Percentiles rank a stretch among this genome's conserved stretches.
These are phyloP conservation scores for Cerioporus squamosus DNA, from an alignment of 1,284 basidiomycete species.

Conservation along the genomic window DNA sequence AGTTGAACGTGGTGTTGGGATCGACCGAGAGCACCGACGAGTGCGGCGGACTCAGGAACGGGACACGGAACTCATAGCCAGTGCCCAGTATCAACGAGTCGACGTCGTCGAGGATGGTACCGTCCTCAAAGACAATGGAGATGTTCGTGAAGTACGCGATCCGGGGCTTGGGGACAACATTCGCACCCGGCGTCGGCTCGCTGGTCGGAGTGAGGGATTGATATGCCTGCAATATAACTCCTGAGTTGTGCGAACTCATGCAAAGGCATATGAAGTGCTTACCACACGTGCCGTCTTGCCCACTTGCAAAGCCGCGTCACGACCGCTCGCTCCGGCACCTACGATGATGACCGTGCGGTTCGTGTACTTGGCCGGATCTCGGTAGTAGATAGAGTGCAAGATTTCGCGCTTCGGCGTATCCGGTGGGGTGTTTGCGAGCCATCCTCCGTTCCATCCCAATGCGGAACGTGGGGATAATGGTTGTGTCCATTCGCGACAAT, in stretches of 20 bases:
- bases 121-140: constrained; percentile 52
- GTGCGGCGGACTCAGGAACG: constrained; percentile 49
- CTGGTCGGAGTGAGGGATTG: constrained; percentile 40
- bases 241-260: background rate
- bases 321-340: constrained; percentile 54
- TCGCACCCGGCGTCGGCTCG: constrained; percentile 32
- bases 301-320: constrained; percentile 51
- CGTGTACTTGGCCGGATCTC: constrained; percentile 47
- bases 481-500: constrained; percentile 59
- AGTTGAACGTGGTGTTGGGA: constrained; percentile 26
- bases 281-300: constrained; percentile 47
- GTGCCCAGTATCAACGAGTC: constrained; percentile 57
- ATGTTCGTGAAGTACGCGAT: constrained; percentile 51
- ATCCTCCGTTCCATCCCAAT: constrained; percentile 52
- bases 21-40: constrained; percentile 26
- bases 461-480: constrained; percentile 50
- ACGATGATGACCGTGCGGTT: constrained; percentile 53
- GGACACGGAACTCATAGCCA: constrained; percentile 56
- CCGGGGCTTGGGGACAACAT: constrained; percentile 43
- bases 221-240: constrained; percentile 41
- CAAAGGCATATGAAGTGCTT: constrained; percentile 10
- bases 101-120: constrained; percentile 41
- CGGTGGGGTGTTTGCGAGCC: constrained; percentile 41
- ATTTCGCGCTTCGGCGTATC: constrained; percentile 41
- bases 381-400: constrained; percentile 59